Conservation (phyloP, 371 early-diverging fungal genomes). For the Cokeromyces recurvatus region DNA sequence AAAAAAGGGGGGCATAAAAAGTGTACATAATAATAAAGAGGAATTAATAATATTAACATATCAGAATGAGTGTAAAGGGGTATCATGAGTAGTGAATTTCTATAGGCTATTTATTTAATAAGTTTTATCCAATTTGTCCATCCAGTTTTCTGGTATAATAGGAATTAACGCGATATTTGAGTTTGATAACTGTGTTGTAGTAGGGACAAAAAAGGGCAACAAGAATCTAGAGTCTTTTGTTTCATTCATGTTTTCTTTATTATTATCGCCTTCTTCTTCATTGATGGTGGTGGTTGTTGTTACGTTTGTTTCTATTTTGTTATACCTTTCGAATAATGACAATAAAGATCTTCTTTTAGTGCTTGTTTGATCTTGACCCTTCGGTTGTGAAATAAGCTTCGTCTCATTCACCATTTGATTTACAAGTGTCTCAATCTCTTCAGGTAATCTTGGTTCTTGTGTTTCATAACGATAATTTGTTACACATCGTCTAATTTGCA, state of each 20-base stretch:
- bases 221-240: slow-evolving; percentile 45
- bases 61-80: background rate
- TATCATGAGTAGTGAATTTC: background rate
- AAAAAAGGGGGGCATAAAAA: slow-evolving; percentile 13
- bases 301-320: slow-evolving; percentile 32
- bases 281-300: slow-evolving; percentile 8
- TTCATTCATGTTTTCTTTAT: slow-evolving; percentile 26
- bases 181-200: slow-evolving; percentile 25
- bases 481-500: slow-evolving; percentile 71
- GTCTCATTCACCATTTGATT: slow-evolving; percentile 59
- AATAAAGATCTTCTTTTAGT: slow-evolving; percentile 25
- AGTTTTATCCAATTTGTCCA: slow-evolving; percentile 45
- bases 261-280: slow-evolving; percentile 17
- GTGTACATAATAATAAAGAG: background rate
- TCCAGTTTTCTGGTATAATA: slow-evolving; percentile 47
- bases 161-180: slow-evolving; percentile 19
- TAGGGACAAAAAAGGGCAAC: slow-evolving; percentile 51
- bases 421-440: slow-evolving; percentile 67
- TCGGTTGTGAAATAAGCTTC: slow-evolving; percentile 41
- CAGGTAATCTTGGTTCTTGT: slow-evolving; percentile 63
- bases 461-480: slow-evolving; percentile 82
- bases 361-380: background rate
- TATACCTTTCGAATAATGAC: slow-evolving; percentile 14
- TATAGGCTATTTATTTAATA: no score
- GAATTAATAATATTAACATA: no score